Base-by-base conservation (phyloP, 1,284 basidiomycete species). In the Ceratobasidium sp. region DNA sequence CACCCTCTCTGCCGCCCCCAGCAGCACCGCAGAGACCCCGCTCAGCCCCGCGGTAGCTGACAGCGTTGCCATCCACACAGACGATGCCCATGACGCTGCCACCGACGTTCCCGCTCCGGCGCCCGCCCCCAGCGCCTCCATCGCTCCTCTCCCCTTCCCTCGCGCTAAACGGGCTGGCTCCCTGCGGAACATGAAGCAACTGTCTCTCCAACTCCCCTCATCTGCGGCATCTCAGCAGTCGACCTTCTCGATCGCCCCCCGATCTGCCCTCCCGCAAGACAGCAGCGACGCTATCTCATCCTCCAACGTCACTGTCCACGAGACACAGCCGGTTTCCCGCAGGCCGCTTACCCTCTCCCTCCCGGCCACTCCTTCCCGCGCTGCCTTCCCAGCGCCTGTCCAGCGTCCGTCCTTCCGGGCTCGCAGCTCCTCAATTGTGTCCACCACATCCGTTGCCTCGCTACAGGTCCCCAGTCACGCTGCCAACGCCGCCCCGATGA, bases 151-250 rank as follows among this genome's bases (percentile, higher is more conserved):
- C 35, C 54, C 66, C 43, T 70, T 70, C 30, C 66, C 66, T 41
- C 73, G 69, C 44, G 54, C 73, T 26, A 69, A 59, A 52, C 64
- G 69, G 35, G 79, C 80, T 67, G 82, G 81, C 72, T 84, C 85
- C 49, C 80, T 84, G 73, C 85, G 89, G 78, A 92, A 93, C 80
- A 88, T 90, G 85, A 93, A 92, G 85, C 88, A 88, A 76, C 83
- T 93, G 8, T 91, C 90, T 35, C 86, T 92, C 55, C 86, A 86
- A 72, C 85, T 91, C 43, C 85, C 88, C 23, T 57, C 66, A 32
- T 70, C 66, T 70, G 66, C 66, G 66, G 54, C 54, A 21, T 3
- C 66, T 16, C 66, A 57, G 26, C 66, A 70, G 43, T 54, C 66
- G 7, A 38, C 54, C 1, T 58, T 58, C 28, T 58, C 66, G 54